Base-by-base conservation (phyloP, 1,284 basidiomycete species). In the Wolfiporia cocos region DNA sequence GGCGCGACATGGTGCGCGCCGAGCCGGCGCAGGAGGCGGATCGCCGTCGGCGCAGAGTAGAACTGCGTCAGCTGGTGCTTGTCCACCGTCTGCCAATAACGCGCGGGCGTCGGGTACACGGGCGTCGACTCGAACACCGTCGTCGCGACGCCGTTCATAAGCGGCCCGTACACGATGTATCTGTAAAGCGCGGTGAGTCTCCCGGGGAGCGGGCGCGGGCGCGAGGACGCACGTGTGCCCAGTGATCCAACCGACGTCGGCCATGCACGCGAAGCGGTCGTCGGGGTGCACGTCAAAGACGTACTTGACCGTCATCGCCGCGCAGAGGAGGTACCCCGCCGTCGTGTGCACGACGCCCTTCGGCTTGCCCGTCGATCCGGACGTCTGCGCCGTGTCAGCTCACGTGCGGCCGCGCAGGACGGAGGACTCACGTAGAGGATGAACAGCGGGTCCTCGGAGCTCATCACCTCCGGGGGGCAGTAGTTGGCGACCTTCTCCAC, bases 211-310 rank as follows among this genome's bases (percentile, higher is more conserved):
- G 12, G 33, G 14, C 46, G 29, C 37, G 22, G 20, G 22, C n/a
- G 38, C 34, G 20, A 31, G 34, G 39, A 65, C 73, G 50, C 56
- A 89, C 66, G 91, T 91, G 71, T 98, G 95, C 29, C 95, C 95
- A 3, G 95, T 99, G 68, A 99, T 97, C 95, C 95, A 99, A 56
- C 95, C 95, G 44, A 99, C 79, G 62, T 99, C 95, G 49, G 95
- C 95, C 94, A 98, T 95, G 73, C 96, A 99, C 4, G 88, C 95
- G 63, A 95, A 98, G 53, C 75, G 81, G 69, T 94, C 87, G 42
- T 86, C 88, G 12, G 85, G 79, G 65, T 99, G 96, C 22, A 97
- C 81, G 62, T 99, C 96, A 57, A 98, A 99, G 49, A 97, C 90
- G 65, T 91, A 89, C 69, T 97, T 97, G 64, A 94, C 81, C n/a